Conservation (phyloP, 73 alveolate genomes). For the Tetrahymena malaccensis region DNA sequence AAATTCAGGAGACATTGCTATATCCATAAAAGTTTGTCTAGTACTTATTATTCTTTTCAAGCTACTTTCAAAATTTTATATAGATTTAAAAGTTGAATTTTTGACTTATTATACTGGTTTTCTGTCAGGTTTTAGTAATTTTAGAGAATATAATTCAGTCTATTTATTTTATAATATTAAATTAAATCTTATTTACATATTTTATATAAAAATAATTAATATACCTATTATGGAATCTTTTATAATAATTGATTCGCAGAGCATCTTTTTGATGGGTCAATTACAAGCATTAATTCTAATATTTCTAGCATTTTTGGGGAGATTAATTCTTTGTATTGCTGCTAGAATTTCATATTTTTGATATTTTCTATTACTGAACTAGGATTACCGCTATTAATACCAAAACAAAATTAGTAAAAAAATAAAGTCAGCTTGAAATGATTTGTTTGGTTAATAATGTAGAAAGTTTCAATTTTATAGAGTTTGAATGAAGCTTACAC, state of each 20-base stretch:
- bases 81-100: background rate
- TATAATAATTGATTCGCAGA: background rate
- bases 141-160: background rate
- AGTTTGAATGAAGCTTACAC: background rate
- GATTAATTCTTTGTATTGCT: background rate
- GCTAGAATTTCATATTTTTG: background rate
- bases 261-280: background rate
- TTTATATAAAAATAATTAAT: background rate
- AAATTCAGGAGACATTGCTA: background rate
- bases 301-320: background rate
- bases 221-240: background rate
- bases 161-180: background rate
- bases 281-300: background rate
- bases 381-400: background rate
- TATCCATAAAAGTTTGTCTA: background rate
- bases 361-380: background rate
- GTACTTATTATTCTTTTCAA: background rate
- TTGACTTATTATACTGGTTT: background rate
- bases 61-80: background rate
- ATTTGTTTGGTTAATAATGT: no score
- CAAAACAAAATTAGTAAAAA: background rate
- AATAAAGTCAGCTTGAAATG: no score
- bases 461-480: background rate
- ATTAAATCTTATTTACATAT: background rate
- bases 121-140: background rate